A percentile compares a stretch with the other conserved stretches of the same genome.
phyloP scores from a whole-genome alignment of 2,329 filamentous ascomycete species.

The Pseudocercospora musae region DNA sequence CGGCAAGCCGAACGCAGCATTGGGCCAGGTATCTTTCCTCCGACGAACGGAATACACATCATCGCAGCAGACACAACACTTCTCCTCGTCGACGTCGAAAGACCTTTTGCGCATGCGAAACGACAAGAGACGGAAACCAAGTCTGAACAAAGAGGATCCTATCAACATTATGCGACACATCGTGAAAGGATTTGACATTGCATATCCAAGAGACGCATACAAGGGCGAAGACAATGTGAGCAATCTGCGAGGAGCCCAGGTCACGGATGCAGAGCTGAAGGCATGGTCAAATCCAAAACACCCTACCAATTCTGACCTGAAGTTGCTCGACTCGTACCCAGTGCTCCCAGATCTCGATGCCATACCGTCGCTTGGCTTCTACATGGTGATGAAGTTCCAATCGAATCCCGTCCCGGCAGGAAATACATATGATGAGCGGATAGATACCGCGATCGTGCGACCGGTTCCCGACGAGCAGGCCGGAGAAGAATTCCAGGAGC shows the following conservation, averaged over 20 bases:
- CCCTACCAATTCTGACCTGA: conserved; percentile 55
- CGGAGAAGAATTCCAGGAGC: conserved; percentile 49
- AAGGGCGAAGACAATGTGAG: conserved; percentile 61
- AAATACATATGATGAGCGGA: conserved; percentile 54
- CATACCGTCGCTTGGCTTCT: conserved; percentile 56
- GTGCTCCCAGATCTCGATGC: conserved; percentile 60
- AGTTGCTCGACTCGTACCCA: conserved; percentile 59
- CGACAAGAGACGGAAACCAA: conserved; percentile 40
- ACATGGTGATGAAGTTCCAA: conserved; percentile 60
- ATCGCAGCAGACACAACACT: conserved; percentile 43
- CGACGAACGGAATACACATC: conserved; percentile 95
- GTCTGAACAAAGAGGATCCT: conserved; percentile 53
- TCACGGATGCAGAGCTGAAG: conserved; percentile 53
- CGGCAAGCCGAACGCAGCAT: conserved; percentile 74
- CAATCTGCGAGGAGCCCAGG: conserved; percentile 52
- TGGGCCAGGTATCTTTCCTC: conserved; percentile 84
- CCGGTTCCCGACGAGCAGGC: conserved; percentile 49
- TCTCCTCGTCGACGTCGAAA: conserved; percentile 55
- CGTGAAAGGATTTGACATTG: conserved; percentile 62
- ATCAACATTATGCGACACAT: conserved; percentile 59
- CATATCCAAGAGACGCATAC: conserved; percentile 63
- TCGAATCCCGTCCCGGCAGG: conserved; percentile 54
- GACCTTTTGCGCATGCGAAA: conserved; percentile 45
- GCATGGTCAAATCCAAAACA: conserved; percentile 61
- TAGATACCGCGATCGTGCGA: conserved; percentile 58